Evolutionary conservation across 1,284 basidiomycete species (phyloP), one percentile per base, ranked within the genome.

Genomic region (Malassezia arunalokei): DNA sequence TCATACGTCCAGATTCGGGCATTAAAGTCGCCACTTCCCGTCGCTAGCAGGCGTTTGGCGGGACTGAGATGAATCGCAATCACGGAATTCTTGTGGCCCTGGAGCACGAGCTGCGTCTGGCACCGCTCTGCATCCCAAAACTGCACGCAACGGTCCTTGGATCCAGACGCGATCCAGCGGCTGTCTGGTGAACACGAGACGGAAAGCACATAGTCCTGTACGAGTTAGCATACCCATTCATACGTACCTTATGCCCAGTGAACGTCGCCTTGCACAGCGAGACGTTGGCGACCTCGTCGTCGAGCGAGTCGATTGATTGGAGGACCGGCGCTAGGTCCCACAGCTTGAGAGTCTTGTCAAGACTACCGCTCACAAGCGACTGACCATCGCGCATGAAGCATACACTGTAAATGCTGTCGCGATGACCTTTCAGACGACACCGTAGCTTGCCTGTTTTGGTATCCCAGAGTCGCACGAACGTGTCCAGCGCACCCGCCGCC

Each of bases 1-100:
- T 68, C 62, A 42, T 70, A 70, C 28, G 59, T 59, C 68, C 68
- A 70, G 42, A 70, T 65, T n/a, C 68, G 54, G 8, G 68, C 68
- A 42, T 70, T 81, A 77, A 83, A 85, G 74, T 92, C 88, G 11
- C 88, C 88, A 71, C 83, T 85, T 20, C 87, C 88, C 5, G 86
- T 88, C 3, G 86, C 87, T 39, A 91, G 76, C 43, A 85, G 76
- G 40, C 81, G 82, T 14, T 84, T 84, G 24, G 80, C 77, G 7
- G 83, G 82, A 59, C 83, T 84, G 40, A 89, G 76, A 65, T 87
- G 84, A 66, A 90, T 85, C 20, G 85, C 86, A 61, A 89, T 89
- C 56, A 90, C 87, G 79, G 83, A 84, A 71, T 90, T 90, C 75
- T 87, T 89, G 75, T 91, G 87, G 2, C 87, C 87, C 73, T 88